Evolutionary conservation across 768 basidiomycete species (phyloP).

Genomic region (Leccinum aurantiacum): DNA sequence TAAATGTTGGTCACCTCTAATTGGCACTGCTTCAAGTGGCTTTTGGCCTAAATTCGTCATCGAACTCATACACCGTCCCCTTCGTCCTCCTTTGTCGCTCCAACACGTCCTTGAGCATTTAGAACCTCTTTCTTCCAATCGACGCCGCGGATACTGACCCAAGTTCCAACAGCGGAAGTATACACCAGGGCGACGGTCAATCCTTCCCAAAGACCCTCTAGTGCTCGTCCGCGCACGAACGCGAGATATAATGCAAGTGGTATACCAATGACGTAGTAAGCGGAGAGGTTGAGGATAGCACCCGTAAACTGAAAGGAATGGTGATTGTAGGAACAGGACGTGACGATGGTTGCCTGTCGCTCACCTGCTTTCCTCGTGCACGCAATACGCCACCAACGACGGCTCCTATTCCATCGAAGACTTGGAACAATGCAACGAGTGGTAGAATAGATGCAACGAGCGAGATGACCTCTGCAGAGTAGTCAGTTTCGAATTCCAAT

Average conservation of each 20-base stretch:
- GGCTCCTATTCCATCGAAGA: conserved; percentile 75
- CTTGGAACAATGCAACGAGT: conserved; percentile 75
- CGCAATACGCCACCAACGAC: conserved; percentile 79
- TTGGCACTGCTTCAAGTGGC: too few species aligned
- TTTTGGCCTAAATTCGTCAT: too few species aligned
- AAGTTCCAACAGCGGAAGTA: conserved; percentile 56
- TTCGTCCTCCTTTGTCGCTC: conserved; percentile 44
- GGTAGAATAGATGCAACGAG: conserved; percentile 67
- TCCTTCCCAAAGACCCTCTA: conserved; percentile 85
- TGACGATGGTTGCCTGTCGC: neutral
- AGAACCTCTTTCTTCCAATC: conserved; percentile 67
- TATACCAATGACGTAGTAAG: conserved; percentile 83
- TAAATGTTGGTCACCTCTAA: neutral
- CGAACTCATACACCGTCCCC: neutral
- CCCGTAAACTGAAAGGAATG: conserved; percentile 52
- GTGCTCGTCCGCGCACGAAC: conserved; percentile 54
- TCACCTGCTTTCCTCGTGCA: conserved; percentile 75
- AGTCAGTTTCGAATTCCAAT: conserved; percentile 1
- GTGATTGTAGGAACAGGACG: neutral
- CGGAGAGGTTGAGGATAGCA: conserved; percentile 59
- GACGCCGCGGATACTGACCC: conserved; percentile 48
- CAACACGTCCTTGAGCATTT: conserved; percentile 17
- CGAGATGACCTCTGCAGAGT: conserved; percentile 41
- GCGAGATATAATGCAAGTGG: conserved; percentile 80
- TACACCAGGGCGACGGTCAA: conserved; percentile 67